Percentiles rank a stretch among this genome's conserved stretches.
Evolutionary conservation across 2,329 filamentous ascomycete species (phyloP).

Genomic region (Trichoderma arundinaceum): DNA sequence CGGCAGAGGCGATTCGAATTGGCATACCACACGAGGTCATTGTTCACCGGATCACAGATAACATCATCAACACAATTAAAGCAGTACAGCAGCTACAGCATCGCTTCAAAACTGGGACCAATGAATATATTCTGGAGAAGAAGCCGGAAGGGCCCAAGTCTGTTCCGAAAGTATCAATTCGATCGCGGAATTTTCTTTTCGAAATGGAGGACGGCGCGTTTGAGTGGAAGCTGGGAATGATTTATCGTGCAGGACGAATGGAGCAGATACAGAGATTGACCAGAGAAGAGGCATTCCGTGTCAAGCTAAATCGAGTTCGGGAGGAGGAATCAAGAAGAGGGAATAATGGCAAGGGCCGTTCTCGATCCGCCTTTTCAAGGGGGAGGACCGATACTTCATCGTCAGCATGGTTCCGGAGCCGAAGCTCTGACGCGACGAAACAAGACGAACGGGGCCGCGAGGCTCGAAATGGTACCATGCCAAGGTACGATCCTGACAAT

Average conservation of each 20-base stretch:
- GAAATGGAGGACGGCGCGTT: constrained; percentile 96
- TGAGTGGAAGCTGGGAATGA: constrained; percentile 95
- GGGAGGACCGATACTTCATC: constrained; percentile 42
- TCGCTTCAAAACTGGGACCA: constrained; percentile 83
- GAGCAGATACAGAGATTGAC: constrained; percentile 91
- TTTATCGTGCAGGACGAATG: constrained; percentile 85
- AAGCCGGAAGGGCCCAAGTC: constrained; percentile 82
- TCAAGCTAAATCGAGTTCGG: constrained; percentile 84
- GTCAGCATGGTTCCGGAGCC: constrained; percentile 55
- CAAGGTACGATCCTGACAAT: constrained; percentile 80
- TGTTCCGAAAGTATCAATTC: constrained; percentile 83
- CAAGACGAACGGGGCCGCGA: constrained; percentile 42
- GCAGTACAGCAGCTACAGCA: constrained; percentile 90
- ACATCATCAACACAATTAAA: constrained; percentile 85
- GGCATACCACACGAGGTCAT: constrained; percentile 91
- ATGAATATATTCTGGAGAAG: constrained; percentile 88
- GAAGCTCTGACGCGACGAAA: constrained; percentile 57
- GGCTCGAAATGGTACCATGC: constrained; percentile 52
- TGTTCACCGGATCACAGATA: constrained; percentile 90
- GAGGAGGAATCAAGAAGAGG: constrained; percentile 69
- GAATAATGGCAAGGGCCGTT: constrained; percentile 55
- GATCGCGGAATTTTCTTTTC: constrained; percentile 81
- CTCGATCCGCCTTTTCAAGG: constrained; percentile 57
- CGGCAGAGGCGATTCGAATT: constrained; percentile 82
- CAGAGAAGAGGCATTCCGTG: constrained; percentile 84